phyloP scores from a whole-genome alignment of 768 basidiomycete species.

The Mycena latifolia region DNA sequence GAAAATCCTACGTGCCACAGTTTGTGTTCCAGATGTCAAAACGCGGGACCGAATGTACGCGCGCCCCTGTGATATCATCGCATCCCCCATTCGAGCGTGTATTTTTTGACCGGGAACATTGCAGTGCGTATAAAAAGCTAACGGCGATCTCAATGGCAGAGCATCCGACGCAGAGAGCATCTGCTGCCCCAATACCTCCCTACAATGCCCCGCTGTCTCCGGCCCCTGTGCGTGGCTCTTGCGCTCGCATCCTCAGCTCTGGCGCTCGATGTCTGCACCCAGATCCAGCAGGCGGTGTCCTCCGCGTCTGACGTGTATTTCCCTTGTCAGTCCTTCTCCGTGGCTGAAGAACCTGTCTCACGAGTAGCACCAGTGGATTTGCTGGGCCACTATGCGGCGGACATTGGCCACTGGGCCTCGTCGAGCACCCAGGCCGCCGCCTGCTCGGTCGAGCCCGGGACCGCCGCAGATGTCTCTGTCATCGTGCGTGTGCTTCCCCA shows the following conservation, averaged over 20 bases:
- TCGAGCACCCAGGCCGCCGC: slow-evolving; percentile 60
- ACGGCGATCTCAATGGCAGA: too few relatives aligned
- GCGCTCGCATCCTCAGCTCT: not conserved
- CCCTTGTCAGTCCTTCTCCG: slow-evolving; percentile 44
- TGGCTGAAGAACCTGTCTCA: too few relatives aligned
- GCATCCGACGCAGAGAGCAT: too few relatives aligned
- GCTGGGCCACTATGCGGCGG: too few relatives aligned
- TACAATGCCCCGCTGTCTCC: not conserved
- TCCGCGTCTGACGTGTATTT: slow-evolving; percentile 60
- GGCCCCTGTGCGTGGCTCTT: not conserved
- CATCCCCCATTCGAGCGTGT: not conserved
- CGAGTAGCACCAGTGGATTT: too few relatives aligned
- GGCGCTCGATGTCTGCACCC: slow-evolving; percentile 45
- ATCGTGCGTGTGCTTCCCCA: slow-evolving; percentile 52
- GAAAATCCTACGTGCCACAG: too few relatives aligned
- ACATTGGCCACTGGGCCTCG: slow-evolving; percentile 69
- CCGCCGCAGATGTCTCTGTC: slow-evolving; percentile 59
- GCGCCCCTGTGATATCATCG: slow-evolving; percentile 13
- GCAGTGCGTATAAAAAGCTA: too few relatives aligned
- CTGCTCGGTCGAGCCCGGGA: slow-evolving; percentile 73
- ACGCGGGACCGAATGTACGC: too few relatives aligned
- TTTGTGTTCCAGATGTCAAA: too few relatives aligned
- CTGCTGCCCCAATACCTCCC: too few relatives aligned
- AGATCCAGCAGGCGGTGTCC: slow-evolving; percentile 55
- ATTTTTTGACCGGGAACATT: not conserved